Conservation (phyloP, 1,139 yeast genomes). For the Geotrichum citri-aurantii region DNA sequence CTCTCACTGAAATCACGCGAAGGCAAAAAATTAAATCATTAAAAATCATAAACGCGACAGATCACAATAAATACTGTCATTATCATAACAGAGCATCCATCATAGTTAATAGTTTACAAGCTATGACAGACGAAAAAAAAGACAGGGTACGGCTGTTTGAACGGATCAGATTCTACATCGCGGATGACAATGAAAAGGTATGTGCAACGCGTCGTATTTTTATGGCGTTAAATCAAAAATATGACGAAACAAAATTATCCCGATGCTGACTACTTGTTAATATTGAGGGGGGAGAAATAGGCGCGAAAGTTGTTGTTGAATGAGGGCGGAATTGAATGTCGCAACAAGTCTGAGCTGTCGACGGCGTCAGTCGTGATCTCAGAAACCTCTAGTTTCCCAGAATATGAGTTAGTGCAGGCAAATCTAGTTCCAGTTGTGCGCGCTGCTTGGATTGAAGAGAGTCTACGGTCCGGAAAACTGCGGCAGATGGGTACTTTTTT, state of each 20-base stretch:
- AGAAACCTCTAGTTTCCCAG: conserved; percentile 48
- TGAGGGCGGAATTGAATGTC: background rate
- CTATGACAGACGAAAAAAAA: background rate
- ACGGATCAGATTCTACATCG: background rate
- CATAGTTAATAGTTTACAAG: background rate
- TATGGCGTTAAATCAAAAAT: background rate
- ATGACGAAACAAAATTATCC: too few species aligned
- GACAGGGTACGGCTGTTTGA: background rate
- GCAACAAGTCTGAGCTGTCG: background rate
- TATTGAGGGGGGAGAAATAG: background rate
- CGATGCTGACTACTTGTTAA: background rate
- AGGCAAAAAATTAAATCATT: too few species aligned
- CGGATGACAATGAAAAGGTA: background rate
- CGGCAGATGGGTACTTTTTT: conserved; percentile 18
- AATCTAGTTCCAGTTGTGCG: conserved; percentile 66
- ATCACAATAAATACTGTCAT: background rate
- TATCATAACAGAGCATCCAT: background rate
- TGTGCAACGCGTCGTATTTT: background rate
- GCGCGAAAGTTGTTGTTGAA: background rate
- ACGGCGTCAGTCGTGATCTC: conserved; percentile 49
- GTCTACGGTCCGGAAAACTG: conserved; percentile 42
- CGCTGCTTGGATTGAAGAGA: conserved; percentile 56
- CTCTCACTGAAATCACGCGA: background rate
- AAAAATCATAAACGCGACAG: background rate
- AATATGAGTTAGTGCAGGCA: conserved; percentile 46